These are phyloP conservation scores for Colletotrichum spinosum DNA, from an alignment of 2,329 filamentous ascomycete genomes.

Conservation along the genomic window DNA sequence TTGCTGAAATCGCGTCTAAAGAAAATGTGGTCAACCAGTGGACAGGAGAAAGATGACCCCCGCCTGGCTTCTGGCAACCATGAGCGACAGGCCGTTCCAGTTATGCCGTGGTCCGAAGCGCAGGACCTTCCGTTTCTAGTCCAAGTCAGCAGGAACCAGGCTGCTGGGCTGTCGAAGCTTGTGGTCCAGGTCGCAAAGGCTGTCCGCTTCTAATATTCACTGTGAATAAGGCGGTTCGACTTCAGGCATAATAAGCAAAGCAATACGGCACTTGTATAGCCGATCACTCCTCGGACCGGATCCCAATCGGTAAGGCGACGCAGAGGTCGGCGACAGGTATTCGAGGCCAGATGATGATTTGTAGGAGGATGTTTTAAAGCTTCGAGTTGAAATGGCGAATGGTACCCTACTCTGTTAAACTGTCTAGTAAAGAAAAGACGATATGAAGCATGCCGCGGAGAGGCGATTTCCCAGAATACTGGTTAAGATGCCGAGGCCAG, in stretches of 20 bases:
- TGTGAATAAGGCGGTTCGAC: too few relatives aligned
- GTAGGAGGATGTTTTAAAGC: constrained; percentile 8
- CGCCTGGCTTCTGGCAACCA: too few relatives aligned
- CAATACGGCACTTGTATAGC: constrained; percentile 11
- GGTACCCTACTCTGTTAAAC: background rate
- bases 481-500: background rate
- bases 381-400: background rate
- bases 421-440: background rate
- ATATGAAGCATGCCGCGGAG: background rate
- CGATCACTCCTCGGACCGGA: constrained; percentile 12
- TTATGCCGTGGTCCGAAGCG: too few relatives aligned
- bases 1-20: background rate
- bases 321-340: constrained; percentile 9
- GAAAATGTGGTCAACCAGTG: too few relatives aligned
- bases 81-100: too few relatives aligned
- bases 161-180: too few relatives aligned
- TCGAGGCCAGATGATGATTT: constrained; percentile 25
- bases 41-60: too few relatives aligned
- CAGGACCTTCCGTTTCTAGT: too few relatives aligned
- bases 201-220: too few relatives aligned
- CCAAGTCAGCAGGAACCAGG: too few relatives aligned
- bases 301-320: constrained; percentile 7
- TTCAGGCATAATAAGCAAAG: constrained; percentile 1
- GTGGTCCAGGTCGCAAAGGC: too few relatives aligned
- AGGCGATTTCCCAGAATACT: background rate